Conservation (phyloP, 805 yeast genomes). For the Nakazawaea wyomingensis region DNA sequence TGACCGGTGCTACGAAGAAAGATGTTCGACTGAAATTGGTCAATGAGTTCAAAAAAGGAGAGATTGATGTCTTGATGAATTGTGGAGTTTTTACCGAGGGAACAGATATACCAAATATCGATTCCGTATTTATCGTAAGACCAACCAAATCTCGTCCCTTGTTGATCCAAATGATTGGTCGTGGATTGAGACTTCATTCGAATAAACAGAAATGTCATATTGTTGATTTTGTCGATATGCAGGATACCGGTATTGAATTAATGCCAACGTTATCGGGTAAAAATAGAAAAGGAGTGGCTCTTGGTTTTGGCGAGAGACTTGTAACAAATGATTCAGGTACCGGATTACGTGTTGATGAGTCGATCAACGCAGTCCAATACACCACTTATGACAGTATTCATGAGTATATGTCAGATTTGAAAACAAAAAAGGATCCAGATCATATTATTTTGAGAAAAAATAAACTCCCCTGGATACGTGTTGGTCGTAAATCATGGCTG, state of each 20-base stretch:
- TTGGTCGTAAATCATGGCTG: constrained; percentile 13
- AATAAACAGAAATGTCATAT: constrained; percentile 67
- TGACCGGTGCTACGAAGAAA: constrained; percentile 60
- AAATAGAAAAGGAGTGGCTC: constrained; percentile 38
- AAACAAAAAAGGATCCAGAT: constrained; percentile 3
- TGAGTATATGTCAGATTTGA: constrained; percentile 7
- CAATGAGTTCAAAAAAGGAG: constrained; percentile 54
- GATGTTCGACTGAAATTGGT: constrained; percentile 47
- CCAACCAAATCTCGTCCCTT: constrained; percentile 75
- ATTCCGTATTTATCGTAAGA: constrained; percentile 69
- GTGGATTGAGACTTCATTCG: constrained; percentile 68
- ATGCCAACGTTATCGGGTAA: constrained; percentile 39
- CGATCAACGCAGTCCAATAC: constrained; percentile 6
- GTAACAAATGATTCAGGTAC: constrained; percentile 24
- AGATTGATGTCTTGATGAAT: constrained; percentile 70
- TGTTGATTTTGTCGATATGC: constrained; percentile 69
- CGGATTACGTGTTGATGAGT: constrained; percentile 3
- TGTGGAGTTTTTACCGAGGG: constrained; percentile 94
- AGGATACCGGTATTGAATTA: constrained; percentile 47
- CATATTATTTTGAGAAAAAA: constrained; percentile 5
- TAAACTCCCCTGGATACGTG: constrained; percentile 11
- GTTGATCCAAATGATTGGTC: constrained; percentile 82
- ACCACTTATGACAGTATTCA: constrained; percentile 11
- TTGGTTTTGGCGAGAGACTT: constrained; percentile 50
- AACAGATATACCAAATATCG: constrained; percentile 88